These are phyloP conservation scores for Toxoplasma gondii DNA, from an alignment of 169 alveolate genomes.

Conservation along the genomic window DNA sequence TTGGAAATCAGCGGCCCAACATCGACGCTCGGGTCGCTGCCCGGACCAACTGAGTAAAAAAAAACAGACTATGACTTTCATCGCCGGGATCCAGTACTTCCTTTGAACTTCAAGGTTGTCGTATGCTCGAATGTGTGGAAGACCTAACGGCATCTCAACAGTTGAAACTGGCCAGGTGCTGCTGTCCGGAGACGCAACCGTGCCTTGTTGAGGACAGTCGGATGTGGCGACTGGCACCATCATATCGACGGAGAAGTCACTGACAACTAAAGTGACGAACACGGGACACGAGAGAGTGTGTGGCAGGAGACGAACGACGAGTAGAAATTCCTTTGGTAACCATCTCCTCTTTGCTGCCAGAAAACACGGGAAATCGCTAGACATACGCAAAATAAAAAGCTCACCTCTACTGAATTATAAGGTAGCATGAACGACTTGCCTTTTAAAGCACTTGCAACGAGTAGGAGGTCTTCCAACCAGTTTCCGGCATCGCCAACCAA, in stretches of 20 bases:
- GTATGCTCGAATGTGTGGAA: too few relatives aligned
- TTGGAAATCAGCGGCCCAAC: constrained; percentile 64
- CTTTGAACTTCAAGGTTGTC: too few relatives aligned
- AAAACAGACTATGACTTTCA: neutral
- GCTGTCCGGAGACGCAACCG: neutral
- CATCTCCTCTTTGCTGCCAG: too few relatives aligned
- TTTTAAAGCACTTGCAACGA: constrained; percentile 77
- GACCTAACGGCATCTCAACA: too few relatives aligned
- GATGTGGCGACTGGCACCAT: neutral
- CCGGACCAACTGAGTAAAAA: constrained; percentile 80
- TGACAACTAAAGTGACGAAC: neutral
- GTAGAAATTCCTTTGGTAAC: too few relatives aligned
- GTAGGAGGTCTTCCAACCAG: constrained; percentile 84
- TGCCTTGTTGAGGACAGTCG: neutral
- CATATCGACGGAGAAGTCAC: neutral
- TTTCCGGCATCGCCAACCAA: constrained; percentile 82
- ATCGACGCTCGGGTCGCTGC: constrained; percentile 61
- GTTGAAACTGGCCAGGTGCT: neutral
- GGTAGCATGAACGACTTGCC: neutral
- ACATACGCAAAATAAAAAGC: too few relatives aligned
- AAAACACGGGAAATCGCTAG: too few relatives aligned
- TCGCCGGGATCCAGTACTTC: too few relatives aligned
- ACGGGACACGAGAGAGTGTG: too few relatives aligned
- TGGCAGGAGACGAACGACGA: too few relatives aligned
- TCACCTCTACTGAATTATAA: too few relatives aligned